Evolutionary conservation across 345 rosid species (phyloP).

Genomic region (Stellera chamaejasme): DNA sequence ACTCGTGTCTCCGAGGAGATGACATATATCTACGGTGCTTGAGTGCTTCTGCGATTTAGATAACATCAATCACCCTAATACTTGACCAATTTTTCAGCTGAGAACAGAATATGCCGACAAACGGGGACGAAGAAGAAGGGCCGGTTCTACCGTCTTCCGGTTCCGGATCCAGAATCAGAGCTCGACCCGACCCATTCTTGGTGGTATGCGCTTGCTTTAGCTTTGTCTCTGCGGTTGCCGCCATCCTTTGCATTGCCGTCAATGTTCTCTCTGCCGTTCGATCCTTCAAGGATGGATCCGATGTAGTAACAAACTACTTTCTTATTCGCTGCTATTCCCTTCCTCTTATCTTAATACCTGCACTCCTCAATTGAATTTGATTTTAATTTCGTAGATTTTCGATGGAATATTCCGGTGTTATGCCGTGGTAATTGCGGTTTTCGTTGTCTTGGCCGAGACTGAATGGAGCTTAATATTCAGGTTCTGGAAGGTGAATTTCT

Average conservation of each 20-base stretch:
- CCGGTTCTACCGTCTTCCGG: slow-evolving; percentile 8
- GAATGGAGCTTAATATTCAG: slow-evolving; percentile 75
- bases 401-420: slow-evolving; percentile 93
- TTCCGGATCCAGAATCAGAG: slow-evolving; percentile 14
- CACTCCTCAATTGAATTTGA: background rate
- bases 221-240: slow-evolving; percentile 52
- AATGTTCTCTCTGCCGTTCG: slow-evolving; percentile 81
- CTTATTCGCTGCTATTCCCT: background rate
- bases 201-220: slow-evolving; percentile 76
- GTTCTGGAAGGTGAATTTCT: slow-evolving; percentile 51
- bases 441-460: slow-evolving; percentile 78
- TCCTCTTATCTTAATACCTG: background rate
- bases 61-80: background rate
- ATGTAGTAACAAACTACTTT: slow-evolving; percentile 30
- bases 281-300: slow-evolving; percentile 63
- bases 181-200: slow-evolving; percentile 53
- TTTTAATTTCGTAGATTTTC: slow-evolving; percentile 38
- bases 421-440: slow-evolving; percentile 58
- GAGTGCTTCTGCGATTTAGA: background rate
- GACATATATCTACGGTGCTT: background rate
- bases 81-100: background rate
- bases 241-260: slow-evolving; percentile 71
- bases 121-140: slow-evolving; percentile 12
- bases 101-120: slow-evolving; percentile 17
- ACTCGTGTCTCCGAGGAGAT: background rate